These are phyloP conservation scores for Holtermanniella nyarrowii DNA, from an alignment of 768 basidiomycete species.

Conservation along the genomic window DNA sequence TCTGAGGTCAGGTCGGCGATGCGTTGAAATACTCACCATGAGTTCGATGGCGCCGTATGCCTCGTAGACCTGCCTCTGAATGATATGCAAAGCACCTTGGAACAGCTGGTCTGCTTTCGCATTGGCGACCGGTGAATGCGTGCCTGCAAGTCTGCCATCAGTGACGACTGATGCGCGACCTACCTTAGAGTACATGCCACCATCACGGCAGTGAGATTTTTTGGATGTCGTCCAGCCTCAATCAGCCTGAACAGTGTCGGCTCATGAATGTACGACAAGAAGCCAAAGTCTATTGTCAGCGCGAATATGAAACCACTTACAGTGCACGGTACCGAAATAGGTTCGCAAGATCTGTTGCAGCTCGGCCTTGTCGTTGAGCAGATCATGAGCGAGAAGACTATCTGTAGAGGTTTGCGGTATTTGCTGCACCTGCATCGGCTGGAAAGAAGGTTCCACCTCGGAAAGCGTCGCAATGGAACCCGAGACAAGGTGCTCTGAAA, in stretches of 20 bases:
- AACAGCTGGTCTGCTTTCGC: conserved; percentile 1
- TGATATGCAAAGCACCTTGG: neutral
- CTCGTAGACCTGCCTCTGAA: neutral
- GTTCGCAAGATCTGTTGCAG: conserved; percentile 1
- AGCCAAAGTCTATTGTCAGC: conserved; percentile 9
- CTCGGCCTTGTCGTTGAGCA: conserved; percentile 2
- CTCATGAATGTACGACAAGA: conserved; percentile 16
- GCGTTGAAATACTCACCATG: conserved; percentile 4
- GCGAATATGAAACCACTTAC: conserved; percentile 1
- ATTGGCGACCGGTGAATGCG: neutral
- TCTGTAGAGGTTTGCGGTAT: too few species aligned
- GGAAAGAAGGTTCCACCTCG: too few species aligned
- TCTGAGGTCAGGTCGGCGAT: neutral
- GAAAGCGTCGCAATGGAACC: too few species aligned
- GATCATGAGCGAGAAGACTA: too few species aligned
- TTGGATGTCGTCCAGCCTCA: conserved; percentile 5
- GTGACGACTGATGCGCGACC: neutral
- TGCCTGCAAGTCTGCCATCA: conserved; percentile 5
- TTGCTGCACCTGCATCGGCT: too few species aligned
- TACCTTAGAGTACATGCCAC: conserved; percentile 11
- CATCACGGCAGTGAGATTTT: conserved; percentile 10
- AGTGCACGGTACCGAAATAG: conserved; percentile 12
- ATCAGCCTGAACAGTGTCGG: conserved; percentile 7
- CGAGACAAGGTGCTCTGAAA: too few species aligned
- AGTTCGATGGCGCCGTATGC: conserved; percentile 15